Conservation (phyloP, 306 rosid species). For the Dryas alaskensis region DNA sequence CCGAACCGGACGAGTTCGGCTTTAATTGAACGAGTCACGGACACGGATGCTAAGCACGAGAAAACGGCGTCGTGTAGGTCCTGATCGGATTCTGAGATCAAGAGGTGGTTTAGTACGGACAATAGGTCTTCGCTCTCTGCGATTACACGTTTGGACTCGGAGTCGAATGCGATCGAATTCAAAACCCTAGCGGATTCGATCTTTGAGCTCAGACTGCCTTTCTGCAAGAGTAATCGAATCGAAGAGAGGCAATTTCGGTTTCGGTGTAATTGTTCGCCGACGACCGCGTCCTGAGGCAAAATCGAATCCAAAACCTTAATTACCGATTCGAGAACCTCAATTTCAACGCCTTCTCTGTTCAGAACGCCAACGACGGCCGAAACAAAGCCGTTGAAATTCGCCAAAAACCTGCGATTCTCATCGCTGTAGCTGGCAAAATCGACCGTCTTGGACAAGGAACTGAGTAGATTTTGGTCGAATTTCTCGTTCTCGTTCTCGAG, state of each 20-base stretch:
- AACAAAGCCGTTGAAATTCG: conserved; percentile 33
- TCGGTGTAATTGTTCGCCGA: conserved; percentile 21
- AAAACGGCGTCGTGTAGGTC: conserved; percentile 34
- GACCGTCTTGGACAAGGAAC: conserved; percentile 25
- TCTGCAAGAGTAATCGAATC: conserved; percentile 24
- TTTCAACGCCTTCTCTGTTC: conserved; percentile 13
- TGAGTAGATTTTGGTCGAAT: conserved; percentile 3
- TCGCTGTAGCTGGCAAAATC: conserved; percentile 25
- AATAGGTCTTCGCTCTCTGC: conserved; percentile 36
- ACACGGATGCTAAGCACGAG: conserved; percentile 29
- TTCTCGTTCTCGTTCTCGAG: conserved; percentile 14
- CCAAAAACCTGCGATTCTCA: conserved; percentile 32
- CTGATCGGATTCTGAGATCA: conserved; percentile 13
- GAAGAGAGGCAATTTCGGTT: conserved; percentile 32
- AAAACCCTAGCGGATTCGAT: conserved; percentile 35
- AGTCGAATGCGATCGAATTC: conserved; percentile 38
- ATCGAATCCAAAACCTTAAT: conserved; percentile 34
- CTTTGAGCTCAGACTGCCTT: conserved; percentile 36
- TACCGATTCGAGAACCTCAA: conserved; percentile 26
- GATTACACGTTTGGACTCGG: conserved; percentile 35
- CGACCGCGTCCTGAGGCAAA: conserved; percentile 21
- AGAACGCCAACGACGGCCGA: conserved; percentile 31
- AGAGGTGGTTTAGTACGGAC: conserved; percentile 17
- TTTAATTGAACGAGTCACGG: conserved; percentile 39
- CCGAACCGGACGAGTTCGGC: conserved; percentile 40